These are phyloP conservation scores for Cryptomeria japonica DNA, from an alignment of 75 land plant genomes.

Conservation along the genomic window DNA sequence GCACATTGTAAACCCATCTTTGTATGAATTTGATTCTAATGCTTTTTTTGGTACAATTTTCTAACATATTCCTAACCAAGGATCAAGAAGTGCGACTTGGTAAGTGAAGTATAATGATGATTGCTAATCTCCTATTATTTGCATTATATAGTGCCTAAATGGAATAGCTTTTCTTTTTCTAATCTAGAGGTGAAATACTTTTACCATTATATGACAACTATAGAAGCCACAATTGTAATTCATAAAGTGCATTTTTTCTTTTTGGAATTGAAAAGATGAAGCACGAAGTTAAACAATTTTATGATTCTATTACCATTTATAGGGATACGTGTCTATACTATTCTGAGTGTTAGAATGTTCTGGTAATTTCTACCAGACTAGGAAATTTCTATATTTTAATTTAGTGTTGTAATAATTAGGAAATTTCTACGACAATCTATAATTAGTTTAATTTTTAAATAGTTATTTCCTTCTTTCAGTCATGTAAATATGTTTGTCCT, in stretches of 20 bases:
- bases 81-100: slow-evolving; percentile 96
- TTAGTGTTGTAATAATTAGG: too few relatives aligned
- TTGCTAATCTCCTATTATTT: background rate
- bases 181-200: background rate
- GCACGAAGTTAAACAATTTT: background rate
- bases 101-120: slow-evolving; percentile 31
- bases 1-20: background rate
- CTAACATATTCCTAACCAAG: slow-evolving; percentile 96
- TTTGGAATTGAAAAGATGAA: background rate
- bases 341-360: background rate
- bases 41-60: slow-evolving; percentile 61
- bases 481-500: too few relatives aligned
- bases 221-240: background rate
- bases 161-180: background rate
- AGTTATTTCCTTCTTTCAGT: too few relatives aligned
- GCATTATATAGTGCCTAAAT: background rate
- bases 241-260: background rate
- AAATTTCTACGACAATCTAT: too few relatives aligned
- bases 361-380: too few relatives aligned
- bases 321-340: background rate
- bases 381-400: too few relatives aligned
- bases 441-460: too few relatives aligned
- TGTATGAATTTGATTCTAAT: background rate
- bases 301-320: background rate
- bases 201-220: background rate